Evolutionary conservation across 2,329 filamentous ascomycete genomes (phyloP).

Genomic region (Ophioceras dolichostomum): DNA sequence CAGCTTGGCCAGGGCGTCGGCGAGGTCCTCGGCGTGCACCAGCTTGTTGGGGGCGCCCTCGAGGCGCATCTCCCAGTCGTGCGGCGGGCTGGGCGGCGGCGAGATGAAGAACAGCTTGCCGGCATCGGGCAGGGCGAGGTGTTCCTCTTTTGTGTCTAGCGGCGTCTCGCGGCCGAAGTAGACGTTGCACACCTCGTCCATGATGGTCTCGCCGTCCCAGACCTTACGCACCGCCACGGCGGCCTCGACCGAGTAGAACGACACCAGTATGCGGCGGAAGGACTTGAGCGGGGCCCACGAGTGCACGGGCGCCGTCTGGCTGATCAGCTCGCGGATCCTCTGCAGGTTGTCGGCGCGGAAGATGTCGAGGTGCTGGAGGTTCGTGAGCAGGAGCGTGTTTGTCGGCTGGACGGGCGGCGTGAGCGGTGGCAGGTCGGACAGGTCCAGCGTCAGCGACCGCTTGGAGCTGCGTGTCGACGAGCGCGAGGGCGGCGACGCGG

Average conservation of each 20-base stretch:
- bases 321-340: conserved; percentile 59
- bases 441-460: conserved; percentile 54
- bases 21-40: conserved; percentile 57
- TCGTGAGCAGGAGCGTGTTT: conserved; percentile 78
- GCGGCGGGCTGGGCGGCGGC: conserved; percentile 54
- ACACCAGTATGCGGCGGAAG: conserved; percentile 70
- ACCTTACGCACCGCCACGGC: conserved; percentile 59
- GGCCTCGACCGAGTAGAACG: conserved; percentile 58
- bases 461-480: conserved; percentile 33
- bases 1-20: conserved; percentile 51
- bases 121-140: conserved; percentile 54
- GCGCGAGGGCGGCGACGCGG: conserved; percentile 19
- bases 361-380: conserved; percentile 59
- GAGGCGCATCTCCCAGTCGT: conserved; percentile 55
- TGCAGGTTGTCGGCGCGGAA: conserved; percentile 65
- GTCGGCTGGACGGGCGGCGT: conserved; percentile 61
- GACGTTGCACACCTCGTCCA: conserved; percentile 56
- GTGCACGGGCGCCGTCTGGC: conserved; percentile 57
- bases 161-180: conserved; percentile 55
- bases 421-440: conserved; percentile 59
- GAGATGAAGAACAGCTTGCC: conserved; percentile 65
- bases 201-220: conserved; percentile 62
- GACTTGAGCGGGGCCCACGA: conserved; percentile 72
- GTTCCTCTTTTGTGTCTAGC: conserved; percentile 40
- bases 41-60: conserved; percentile 60